Evolutionary conservation across 345 rosid species (phyloP).

Genomic region (Euphorbia lathyris): DNA sequence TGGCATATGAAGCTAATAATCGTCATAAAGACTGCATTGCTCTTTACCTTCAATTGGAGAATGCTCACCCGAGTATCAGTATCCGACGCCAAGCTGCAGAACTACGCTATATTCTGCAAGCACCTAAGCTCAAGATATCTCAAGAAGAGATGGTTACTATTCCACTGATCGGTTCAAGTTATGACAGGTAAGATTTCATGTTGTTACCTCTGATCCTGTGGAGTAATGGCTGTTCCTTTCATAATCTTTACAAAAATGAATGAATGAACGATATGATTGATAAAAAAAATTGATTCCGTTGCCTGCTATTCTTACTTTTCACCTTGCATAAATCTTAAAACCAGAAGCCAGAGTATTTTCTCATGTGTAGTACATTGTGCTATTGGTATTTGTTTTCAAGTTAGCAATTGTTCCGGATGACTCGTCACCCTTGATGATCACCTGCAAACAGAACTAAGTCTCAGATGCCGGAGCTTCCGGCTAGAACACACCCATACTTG

Average conservation of each 20-base stretch:
- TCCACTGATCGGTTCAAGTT: conserved; percentile 71
- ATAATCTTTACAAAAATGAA: not conserved
- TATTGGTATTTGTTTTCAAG: conserved; percentile 1
- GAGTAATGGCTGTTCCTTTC: not conserved
- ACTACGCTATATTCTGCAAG: conserved; percentile 84
- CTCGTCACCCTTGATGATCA: too few relatives aligned
- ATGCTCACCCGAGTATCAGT: conserved; percentile 67
- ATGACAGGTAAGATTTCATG: conserved; percentile 53
- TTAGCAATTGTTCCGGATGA: not conserved
- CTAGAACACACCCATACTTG: not conserved
- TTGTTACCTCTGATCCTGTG: not conserved
- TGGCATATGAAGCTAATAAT: conserved; percentile 96
- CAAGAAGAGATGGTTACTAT: conserved; percentile 93
- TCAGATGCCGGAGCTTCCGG: not conserved
- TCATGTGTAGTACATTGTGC: not conserved
- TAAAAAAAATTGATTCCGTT: not conserved
- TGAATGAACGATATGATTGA: not conserved
- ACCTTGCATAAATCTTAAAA: not conserved
- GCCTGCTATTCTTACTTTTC: not conserved
- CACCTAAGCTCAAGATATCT: conserved; percentile 89
- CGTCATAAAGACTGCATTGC: conserved; percentile 85
- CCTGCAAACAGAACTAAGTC: not conserved
- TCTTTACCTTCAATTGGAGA: conserved; percentile 83
- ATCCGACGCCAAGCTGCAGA: conserved; percentile 94
- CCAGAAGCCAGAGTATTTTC: not conserved